Base-by-base conservation (phyloP, 106 monocot genomes). In the Dioscorea zingiberensis region DNA sequence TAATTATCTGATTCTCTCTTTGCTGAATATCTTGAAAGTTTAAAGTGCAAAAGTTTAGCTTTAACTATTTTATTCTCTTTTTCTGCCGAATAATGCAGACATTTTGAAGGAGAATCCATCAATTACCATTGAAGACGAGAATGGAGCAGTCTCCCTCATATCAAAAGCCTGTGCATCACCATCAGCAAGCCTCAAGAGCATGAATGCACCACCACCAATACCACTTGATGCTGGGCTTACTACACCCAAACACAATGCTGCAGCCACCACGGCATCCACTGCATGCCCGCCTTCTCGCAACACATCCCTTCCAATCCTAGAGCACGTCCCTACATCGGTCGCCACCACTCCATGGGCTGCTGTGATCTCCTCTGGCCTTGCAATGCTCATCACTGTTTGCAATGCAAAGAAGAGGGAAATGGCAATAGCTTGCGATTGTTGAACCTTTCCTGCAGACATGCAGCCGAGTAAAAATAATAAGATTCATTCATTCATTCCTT, bases 221-320 rank as follows among this genome's bases (percentile, higher is more conserved):
- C 94, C 94, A 65, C 94, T 95, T 9, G 94, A 95, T 4, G 94
- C 94, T 1, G 91, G 78, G 62, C 91, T 95, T 22, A 95, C 87
- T 0, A 95, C 91, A 4, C 94, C 94, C 66, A 95, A 65, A 54
- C 94, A 95, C 15, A 95, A 69, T 0, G 78, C 72, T 0, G 80
- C 75, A 0, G 87, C 82, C 13, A 91, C 91, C 7, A 85, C 76
- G 0, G 91, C 91, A 55, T 97, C 95, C 47, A 97, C 85, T 3
- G 95, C 91, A 47, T 75, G 59, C 3, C 95, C 95, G 13, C 95
- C 95, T 3, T 83, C 83, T 1, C 69, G 75, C 30, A 95, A 81
- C n/a, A 81, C 81, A 58, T 83, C 81, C 55, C 79, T 78, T 46
- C 87, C 95, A 4, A 83, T 65, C n/a, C 59, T 32, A 0, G 95